Conservation (phyloP, 768 basidiomycete species). For the Trametes coccinea region DNA sequence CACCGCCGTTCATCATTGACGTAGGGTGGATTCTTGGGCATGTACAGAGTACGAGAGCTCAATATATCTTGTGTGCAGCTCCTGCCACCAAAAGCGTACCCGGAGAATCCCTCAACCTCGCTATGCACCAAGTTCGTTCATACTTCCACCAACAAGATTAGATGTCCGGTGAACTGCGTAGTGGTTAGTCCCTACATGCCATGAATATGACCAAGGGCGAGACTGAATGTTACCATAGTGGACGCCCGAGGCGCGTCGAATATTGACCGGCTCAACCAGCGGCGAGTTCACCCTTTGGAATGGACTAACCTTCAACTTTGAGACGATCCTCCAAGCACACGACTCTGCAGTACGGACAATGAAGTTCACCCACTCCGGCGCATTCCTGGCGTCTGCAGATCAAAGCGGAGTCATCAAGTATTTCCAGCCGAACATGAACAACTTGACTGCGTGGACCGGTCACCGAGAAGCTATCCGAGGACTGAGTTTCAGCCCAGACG, state of each 20-base stretch:
- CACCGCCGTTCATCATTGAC: constrained; percentile 86
- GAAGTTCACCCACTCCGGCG: constrained; percentile 89
- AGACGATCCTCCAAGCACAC: constrained; percentile 98
- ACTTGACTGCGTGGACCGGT: constrained; percentile 90
- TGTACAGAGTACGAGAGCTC: constrained; percentile 23
- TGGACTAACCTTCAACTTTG: constrained; percentile 98
- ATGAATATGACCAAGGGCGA: background rate
- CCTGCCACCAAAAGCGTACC: constrained; percentile 92
- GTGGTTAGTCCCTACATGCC: constrained; percentile 55
- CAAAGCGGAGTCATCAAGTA: constrained; percentile 96
- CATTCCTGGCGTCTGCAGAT: constrained; percentile 91
- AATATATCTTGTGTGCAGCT: constrained; percentile 53
- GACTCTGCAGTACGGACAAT: constrained; percentile 92
- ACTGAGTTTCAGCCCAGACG: constrained; percentile 89
- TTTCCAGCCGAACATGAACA: constrained; percentile 99
- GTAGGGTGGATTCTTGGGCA: constrained; percentile 47
- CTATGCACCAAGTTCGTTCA: constrained; percentile 97
- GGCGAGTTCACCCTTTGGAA: constrained; percentile 99
- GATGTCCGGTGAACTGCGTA: constrained; percentile 95
- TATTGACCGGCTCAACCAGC: constrained; percentile 92
- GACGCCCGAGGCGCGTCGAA: constrained; percentile 94
- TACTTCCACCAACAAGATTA: constrained; percentile 97
- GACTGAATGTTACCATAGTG: constrained; percentile 54
- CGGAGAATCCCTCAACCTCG: constrained; percentile 88
- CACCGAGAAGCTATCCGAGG: constrained; percentile 97